Percentiles rank a stretch among this genome's conserved stretches.
Conservation (phyloP, 306 rosid genomes). For the Prunus mume region DNA sequence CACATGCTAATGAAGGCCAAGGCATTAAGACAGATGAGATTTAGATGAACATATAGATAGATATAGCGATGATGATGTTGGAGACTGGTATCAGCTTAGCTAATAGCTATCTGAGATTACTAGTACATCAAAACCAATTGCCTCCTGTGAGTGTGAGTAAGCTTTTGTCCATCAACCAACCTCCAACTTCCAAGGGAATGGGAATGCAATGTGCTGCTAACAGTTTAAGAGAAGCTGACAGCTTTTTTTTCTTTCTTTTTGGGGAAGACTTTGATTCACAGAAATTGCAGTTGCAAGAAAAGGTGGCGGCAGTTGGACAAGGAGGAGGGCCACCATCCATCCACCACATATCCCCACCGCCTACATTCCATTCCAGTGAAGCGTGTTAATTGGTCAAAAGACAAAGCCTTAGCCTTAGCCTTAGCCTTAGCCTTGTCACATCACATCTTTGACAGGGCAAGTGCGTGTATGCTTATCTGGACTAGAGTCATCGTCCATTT, state of each 20-base stretch:
- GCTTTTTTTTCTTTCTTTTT: too few species aligned
- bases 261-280: not conserved
- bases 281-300: not conserved
- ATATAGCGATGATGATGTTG: too few species aligned
- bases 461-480: not conserved
- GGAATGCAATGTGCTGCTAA: too few species aligned
- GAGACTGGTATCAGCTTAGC: too few species aligned
- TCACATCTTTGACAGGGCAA: not conserved
- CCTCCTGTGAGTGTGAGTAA: too few species aligned
- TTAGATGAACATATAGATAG: too few species aligned
- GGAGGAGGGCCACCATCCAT: not conserved
- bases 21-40: not conserved
- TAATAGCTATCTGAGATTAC: too few species aligned
- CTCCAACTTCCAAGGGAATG: too few species aligned
- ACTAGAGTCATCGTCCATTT: conserved; percentile 1
- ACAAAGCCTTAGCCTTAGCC: not conserved
- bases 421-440: not conserved
- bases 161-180: too few species aligned
- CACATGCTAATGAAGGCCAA: not conserved
- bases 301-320: not conserved
- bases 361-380: not conserved
- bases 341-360: not conserved
- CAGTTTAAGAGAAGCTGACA: too few species aligned
- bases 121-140: too few species aligned
- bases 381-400: not conserved